Base-by-base conservation (phyloP, 2,329 filamentous ascomycete species). In the Alternaria tenuissima region DNA sequence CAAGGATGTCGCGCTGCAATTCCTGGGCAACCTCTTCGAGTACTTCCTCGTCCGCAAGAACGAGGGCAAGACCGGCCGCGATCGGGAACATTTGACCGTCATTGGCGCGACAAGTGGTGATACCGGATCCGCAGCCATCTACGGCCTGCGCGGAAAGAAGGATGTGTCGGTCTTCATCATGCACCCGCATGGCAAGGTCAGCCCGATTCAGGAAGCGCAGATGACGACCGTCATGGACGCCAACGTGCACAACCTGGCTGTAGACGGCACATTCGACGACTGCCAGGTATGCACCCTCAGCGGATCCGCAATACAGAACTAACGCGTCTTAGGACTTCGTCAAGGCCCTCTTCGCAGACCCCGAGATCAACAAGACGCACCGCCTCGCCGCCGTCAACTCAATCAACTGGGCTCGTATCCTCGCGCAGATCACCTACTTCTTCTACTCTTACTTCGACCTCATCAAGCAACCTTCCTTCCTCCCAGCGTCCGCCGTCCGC, bases 381-480 rank as follows among this genome's bases (percentile, higher is more conserved):
- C 93, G 92, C 68, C 89, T 98, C 43, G 94, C 91, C 41, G 94
- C 95, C 43, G 93, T 98, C 68, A 98, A 98, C 84, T 95, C 91
- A 46, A 98, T 98, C 82, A 98, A 98, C 82, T 97, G 91, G 87
- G 91, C 94, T 2, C 87, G 95, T 70, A 98, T 99, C 69, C 86
- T 99, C 38, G 94, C 95, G 12, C 95, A 99, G 82, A 97, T 96
- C 66, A 93, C 92, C 62, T 98, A 97, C 86, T 99, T 97, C 85
- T 96, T 97, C 84, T 86, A 95, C 80, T 89, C 95, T 12, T 98
- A 98, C 85, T 97, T 97, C 81, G 83, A 89, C 14, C 88, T 99
- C 34, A 85, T 84, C 62, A 83, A 85, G 52, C 87, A 87, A 4
- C 74, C 85, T 0, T 79, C 81, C 16, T 90, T 91, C 78, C 85